Evolutionary conservation across 192 early-diverging fungal species (phyloP), one percentile per base, ranked within the genome.

Genomic region (Podila clonocystis): DNA sequence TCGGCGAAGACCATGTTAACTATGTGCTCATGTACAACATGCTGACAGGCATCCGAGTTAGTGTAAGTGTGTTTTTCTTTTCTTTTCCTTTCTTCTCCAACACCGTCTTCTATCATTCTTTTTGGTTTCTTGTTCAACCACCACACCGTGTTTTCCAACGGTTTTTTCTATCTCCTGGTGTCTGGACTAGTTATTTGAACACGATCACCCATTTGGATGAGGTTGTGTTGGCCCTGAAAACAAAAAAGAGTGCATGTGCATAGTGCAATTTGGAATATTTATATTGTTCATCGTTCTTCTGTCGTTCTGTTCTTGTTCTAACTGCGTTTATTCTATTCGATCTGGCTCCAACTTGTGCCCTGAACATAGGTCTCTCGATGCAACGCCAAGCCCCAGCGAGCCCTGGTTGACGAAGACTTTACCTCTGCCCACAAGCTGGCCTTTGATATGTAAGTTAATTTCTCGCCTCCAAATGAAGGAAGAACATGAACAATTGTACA

Each of bases 21-120:
- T 99, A 97, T 75, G 91, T 95, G 62, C 87, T 98, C 17, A 99
- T 99, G 97, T 98, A 97, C 87, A 96, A 98, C 70, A 99, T 99
- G 97, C 87, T 99, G 31, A 99, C 95, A 1, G 97, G 97, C 15
- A 97, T 99, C 74, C 90, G 97, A 22, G 92, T 97, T 22, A 92
- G 93, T 19, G 94, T 95, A 82, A 78, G 86, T 88, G 34, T 45
- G 1, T 52, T 50, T 26, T 29, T 65, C 22, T 11, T 59, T 28
- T n/a, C 33, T 19, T 59, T 45, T 63, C 2, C 36, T 45, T 24
- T 24, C 13, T 19, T 70, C 19, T 45, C 9, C 15, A 28, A 20
- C 48, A 26, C n/a, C 26, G 7, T 31, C 50, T 4, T 33, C n/a
- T 49, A 30, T 38, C 29, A 38, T 58, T 65, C 49, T 64, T 31